Conservation (phyloP, 306 rosid species). For the barrel medic (Medicago truncatula) region DNA sequence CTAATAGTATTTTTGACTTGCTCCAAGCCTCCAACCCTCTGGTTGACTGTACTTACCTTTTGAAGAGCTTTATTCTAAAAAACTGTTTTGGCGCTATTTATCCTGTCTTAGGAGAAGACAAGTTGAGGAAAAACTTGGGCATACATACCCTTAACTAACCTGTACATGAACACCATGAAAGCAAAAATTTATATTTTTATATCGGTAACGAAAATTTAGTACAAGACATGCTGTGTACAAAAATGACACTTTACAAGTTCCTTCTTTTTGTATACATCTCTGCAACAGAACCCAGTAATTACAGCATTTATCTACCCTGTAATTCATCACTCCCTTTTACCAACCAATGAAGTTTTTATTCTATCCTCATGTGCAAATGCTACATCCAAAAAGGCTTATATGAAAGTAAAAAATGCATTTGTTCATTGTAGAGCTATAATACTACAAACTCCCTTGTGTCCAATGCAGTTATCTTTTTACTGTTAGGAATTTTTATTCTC, state of each 20-base stretch:
- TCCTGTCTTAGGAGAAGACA: not conserved
- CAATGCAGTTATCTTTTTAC: constrained; percentile 15
- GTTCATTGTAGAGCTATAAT: constrained; percentile 15
- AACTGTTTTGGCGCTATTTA: not conserved
- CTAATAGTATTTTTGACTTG: too few species aligned
- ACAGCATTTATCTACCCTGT: constrained; percentile 47
- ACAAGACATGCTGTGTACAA: constrained; percentile 38
- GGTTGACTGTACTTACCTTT: too few species aligned
- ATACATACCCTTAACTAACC: not conserved
- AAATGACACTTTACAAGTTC: constrained; percentile 52
- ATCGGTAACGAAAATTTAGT: constrained; percentile 10
- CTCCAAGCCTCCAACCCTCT: too few species aligned
- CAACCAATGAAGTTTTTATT: constrained; percentile 34
- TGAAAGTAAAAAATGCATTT: constrained; percentile 31
- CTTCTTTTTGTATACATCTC: constrained; percentile 31
- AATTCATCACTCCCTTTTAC: constrained; percentile 19
- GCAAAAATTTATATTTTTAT: not conserved
- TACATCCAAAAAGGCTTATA: constrained; percentile 40
- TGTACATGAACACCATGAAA: not conserved
- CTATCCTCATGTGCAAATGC: constrained; percentile 49
- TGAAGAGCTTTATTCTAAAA: too few species aligned
- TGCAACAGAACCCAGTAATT: constrained; percentile 38
- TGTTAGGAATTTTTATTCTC: not conserved
- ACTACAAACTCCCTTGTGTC: constrained; percentile 29
- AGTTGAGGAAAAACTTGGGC: not conserved